These are phyloP conservation scores for Escovopsis sp. DNA, from an alignment of 2,329 filamentous ascomycete genomes.

Conservation along the genomic window DNA sequence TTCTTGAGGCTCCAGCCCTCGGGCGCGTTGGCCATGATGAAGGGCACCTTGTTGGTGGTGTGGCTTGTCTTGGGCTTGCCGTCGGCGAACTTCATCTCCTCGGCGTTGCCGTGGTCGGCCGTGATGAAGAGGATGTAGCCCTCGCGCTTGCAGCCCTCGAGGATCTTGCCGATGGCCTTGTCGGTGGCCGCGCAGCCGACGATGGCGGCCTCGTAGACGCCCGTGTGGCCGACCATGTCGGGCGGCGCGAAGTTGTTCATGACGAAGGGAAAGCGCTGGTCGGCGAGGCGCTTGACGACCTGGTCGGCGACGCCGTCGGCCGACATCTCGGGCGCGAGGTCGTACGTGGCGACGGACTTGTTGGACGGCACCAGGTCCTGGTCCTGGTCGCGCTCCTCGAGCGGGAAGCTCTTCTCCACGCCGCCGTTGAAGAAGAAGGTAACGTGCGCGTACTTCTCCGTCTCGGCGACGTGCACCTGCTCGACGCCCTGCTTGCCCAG, in stretches of 20 bases:
- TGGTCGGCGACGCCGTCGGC: conserved; percentile 80
- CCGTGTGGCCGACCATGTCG: conserved; percentile 98
- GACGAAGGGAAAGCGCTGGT: conserved; percentile 83
- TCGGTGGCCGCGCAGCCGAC: conserved; percentile 75
- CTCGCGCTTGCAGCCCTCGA: conserved; percentile 84
- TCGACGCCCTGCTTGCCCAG: conserved; percentile 75
- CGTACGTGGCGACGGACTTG: conserved; percentile 82
- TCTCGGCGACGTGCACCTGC: conserved; percentile 95
- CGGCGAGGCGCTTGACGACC: conserved; percentile 70
- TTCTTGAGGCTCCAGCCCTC: conserved; percentile 76
- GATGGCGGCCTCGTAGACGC: conserved; percentile 89
- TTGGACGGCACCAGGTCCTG: conserved; percentile 74
- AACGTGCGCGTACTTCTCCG: conserved; percentile 98
- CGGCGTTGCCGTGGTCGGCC: conserved; percentile 91
- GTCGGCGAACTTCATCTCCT: conserved; percentile 96
- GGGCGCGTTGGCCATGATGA: conserved; percentile 95
- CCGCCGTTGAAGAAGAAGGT: conserved; percentile 99
- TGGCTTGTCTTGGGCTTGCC: conserved; percentile 96
- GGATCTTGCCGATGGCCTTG: conserved; percentile 82
- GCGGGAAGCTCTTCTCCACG: conserved; percentile 87
- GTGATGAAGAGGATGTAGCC: conserved; percentile 92
- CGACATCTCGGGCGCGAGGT: conserved; percentile 90
- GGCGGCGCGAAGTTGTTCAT: conserved; percentile 99
- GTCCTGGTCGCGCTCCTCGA: conserved; percentile 75
- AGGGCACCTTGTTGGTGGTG: conserved; percentile 94